Conservation (phyloP, 768 basidiomycete genomes). For the Macrocybe gigantea region DNA sequence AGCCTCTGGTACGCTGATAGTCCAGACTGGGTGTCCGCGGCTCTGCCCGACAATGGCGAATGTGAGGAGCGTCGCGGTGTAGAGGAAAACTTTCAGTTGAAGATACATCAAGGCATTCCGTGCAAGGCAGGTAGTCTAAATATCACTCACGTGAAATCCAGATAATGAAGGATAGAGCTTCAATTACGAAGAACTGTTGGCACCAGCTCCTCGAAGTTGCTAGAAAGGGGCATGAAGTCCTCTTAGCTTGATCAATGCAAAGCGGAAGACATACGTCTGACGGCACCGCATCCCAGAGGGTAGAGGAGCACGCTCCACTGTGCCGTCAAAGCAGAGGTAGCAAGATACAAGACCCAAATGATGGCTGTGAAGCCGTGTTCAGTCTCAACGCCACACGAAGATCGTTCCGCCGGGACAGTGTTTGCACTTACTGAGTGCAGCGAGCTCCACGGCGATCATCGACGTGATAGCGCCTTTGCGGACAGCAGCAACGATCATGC, state of each 20-base stretch:
- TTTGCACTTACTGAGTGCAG: slow-evolving; percentile 6
- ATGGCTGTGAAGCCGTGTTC: slow-evolving; percentile 3
- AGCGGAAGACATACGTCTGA: not conserved
- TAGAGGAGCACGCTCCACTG: slow-evolving; percentile 1
- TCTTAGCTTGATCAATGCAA: not conserved
- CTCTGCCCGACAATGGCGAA: slow-evolving; percentile 5
- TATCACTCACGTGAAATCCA: slow-evolving; percentile 10
- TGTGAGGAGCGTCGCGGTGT: slow-evolving; percentile 7
- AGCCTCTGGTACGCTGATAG: slow-evolving; percentile 3
- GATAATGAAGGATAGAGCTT: slow-evolving; percentile 9
- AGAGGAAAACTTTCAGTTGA: slow-evolving; percentile 6
- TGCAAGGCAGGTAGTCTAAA: not conserved
- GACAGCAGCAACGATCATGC: slow-evolving; percentile 8
- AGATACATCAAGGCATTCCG: not conserved
- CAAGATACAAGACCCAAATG: slow-evolving; percentile 9
- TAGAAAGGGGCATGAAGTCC: not conserved
- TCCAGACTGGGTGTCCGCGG: slow-evolving; percentile 11
- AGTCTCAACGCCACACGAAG: no score
- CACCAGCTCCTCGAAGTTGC: slow-evolving; percentile 5
- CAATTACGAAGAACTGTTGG: slow-evolving; percentile 7
- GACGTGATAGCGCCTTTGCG: slow-evolving; percentile 9
- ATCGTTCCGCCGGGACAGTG: not conserved
- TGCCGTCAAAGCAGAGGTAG: slow-evolving; percentile 6
- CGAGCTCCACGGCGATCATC: slow-evolving; percentile 10
- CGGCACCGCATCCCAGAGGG: slow-evolving; percentile 7